Evolutionary conservation across 805 yeast species (phyloP).

Genomic region (Saturnispora sekii): DNA sequence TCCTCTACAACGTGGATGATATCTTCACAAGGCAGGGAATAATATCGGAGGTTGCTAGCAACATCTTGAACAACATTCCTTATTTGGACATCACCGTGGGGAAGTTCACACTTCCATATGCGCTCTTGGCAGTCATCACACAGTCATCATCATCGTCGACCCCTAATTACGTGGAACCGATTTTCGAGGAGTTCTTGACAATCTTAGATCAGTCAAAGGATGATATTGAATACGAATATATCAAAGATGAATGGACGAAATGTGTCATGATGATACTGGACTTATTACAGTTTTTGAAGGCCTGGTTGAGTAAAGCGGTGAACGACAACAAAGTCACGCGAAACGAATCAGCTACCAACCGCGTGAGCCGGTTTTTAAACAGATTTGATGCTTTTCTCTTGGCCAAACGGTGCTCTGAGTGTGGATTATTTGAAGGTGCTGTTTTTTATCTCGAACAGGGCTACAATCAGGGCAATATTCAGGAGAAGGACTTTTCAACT

Average conservation of each 20-base stretch:
- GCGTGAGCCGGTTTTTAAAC: conserved; percentile 40
- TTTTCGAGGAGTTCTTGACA: conserved; percentile 49
- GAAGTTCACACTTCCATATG: conserved; percentile 68
- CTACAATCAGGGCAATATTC: conserved; percentile 33
- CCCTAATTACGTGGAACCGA: conserved; percentile 30
- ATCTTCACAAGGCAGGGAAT: conserved; percentile 30
- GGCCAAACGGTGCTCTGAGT: conserved; percentile 72
- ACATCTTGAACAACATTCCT: conserved; percentile 9
- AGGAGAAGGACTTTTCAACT: conserved; percentile 32
- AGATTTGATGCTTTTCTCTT: conserved; percentile 57
- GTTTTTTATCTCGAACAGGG: conserved; percentile 77
- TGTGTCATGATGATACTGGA: conserved; percentile 70
- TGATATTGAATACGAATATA: conserved; percentile 38
- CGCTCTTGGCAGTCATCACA: conserved; percentile 48
- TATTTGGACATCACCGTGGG: conserved; percentile 53
- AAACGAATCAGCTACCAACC: conserved; percentile 9
- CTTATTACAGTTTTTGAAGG: conserved; percentile 72
- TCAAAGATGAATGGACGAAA: conserved; percentile 46
- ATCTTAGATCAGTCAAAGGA: conserved; percentile 44
- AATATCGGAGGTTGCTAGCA: conserved; percentile 17
- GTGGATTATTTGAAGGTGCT: conserved; percentile 81
- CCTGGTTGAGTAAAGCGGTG: conserved; percentile 49
- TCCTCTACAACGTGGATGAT: conserved; percentile 20
- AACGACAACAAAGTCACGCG: conserved; percentile 16
- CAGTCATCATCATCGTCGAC: conserved; percentile 21